These are phyloP conservation scores for Polyporus tsugae DNA, from an alignment of 1,284 basidiomycete species.

Conservation along the genomic window DNA sequence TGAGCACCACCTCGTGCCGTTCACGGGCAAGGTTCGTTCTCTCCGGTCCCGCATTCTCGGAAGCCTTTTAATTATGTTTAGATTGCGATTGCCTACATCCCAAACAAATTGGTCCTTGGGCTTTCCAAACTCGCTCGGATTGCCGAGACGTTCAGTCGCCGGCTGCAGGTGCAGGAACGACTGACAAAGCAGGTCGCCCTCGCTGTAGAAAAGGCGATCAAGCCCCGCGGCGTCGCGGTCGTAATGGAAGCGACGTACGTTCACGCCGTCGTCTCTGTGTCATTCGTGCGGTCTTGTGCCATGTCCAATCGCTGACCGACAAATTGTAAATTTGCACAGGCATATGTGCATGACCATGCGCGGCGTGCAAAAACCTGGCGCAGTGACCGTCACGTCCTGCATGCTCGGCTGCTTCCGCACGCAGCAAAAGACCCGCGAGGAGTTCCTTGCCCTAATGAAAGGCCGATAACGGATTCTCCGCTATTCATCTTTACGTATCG, in stretches of 20 bases:
- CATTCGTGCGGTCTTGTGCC: too few relatives aligned
- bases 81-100: slow-evolving; percentile 91
- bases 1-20: slow-evolving; percentile 99
- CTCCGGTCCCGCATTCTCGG: slow-evolving; percentile 22
- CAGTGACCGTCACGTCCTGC: slow-evolving; percentile 96
- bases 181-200: slow-evolving; percentile 98
- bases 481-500: not conserved
- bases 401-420: slow-evolving; percentile 99
- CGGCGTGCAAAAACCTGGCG: slow-evolving; percentile 98
- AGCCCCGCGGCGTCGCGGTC: slow-evolving; percentile 97
- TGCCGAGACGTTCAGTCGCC: slow-evolving; percentile 96
- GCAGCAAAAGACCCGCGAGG: slow-evolving; percentile 97
- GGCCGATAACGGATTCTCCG: slow-evolving; percentile 43
- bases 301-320: slow-evolving; percentile 24
- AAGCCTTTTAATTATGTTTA: slow-evolving; percentile 35
- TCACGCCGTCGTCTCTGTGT: not conserved
- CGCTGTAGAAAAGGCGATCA: slow-evolving; percentile 96
- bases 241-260: slow-evolving; percentile 98
- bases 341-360: slow-evolving; percentile 99
- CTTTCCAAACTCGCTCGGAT: slow-evolving; percentile 98
- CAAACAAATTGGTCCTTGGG: slow-evolving; percentile 94
- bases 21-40: slow-evolving; percentile 89
- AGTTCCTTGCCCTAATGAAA: slow-evolving; percentile 87
- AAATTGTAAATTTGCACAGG: slow-evolving; percentile 50
- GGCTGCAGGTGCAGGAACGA: slow-evolving; percentile 97